Base-by-base conservation (phyloP, 2,329 filamentous ascomycete species). In the Ascochyta viciae-villosae region DNA sequence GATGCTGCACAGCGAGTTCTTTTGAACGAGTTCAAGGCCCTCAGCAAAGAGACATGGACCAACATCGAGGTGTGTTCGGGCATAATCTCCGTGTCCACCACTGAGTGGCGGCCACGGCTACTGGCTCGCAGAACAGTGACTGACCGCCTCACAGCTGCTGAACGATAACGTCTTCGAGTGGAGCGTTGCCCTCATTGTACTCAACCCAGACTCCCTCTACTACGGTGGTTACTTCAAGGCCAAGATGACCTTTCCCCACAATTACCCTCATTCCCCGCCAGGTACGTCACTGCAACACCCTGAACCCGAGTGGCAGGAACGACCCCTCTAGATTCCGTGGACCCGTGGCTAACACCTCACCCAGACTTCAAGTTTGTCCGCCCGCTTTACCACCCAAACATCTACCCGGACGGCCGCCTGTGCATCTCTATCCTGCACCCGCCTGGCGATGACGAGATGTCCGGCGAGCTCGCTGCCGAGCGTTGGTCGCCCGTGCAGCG, bases 391-490 rank as follows among this genome's bases (percentile, higher is more conserved):
- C 94, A 99, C 75, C 94, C 94, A 3, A 99, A 99, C 75, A 88
- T 99, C 70, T 98, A 98, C 79, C 79, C 87, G 6, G 91, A 97
- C 74, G 94, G 94, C 67, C 89, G 89, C 64, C 85, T 98, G 40
- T 98, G 95, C 81, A 98, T 99, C 74, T 97, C 93, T 41, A 99
- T 99, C 69, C 87, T 99, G 10, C 94, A 99, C 77, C 85, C 87
- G 16, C 92, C 95, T 0, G 95, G 95, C 63, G 92, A 97, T 58
- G 94, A 98, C 72, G 86, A 90, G 65, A 94, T 93, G 82, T 96
- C 93, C 0, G 95, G 95, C 58, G 94, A 98, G 77, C 79, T 85
- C 35, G 94, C 95, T 6, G 89, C 89, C 55, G 95, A 98, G 78
- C 90, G 94, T 54, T 99, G 94, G 94, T 92, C 91, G 6, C 93